phyloP scores from a whole-genome alignment of 192 early-diverging fungal genomes.

The Rhizophagus prolifer region DNA sequence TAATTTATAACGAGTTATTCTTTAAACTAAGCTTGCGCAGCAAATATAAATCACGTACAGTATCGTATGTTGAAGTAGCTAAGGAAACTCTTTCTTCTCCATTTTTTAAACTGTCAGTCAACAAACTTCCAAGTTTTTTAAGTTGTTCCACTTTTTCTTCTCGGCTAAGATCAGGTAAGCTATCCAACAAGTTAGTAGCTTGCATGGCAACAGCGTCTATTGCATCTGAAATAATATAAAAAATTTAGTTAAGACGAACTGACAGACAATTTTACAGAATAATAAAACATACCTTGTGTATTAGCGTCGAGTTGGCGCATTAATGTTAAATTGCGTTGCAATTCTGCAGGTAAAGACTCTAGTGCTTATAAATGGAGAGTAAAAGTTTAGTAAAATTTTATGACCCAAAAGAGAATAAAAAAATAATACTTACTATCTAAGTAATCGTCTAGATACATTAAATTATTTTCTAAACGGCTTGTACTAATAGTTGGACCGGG shows the following conservation, averaged over 20 bases:
- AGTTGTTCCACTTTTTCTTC: conserved; percentile 57
- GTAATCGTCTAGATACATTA: conserved; percentile 85
- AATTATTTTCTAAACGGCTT: conserved; percentile 36
- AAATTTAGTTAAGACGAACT: neutral
- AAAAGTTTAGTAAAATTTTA: neutral
- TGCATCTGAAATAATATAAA: conserved; percentile 50
- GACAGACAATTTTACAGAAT: neutral
- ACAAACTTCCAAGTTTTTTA: conserved; percentile 50
- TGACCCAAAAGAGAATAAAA: neutral
- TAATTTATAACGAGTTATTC: neutral
- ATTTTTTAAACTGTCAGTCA: conserved; percentile 78
- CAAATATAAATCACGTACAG: conserved; percentile 51
- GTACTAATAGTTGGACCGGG: neutral
- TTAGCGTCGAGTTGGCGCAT: conserved; percentile 91
- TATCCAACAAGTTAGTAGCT: conserved; percentile 72
- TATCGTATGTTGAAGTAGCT: conserved; percentile 91
- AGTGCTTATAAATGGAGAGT: conserved; percentile 47
- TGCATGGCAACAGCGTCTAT: conserved; percentile 65
- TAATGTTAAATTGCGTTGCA: conserved; percentile 85
- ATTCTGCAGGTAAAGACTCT: conserved; percentile 74
- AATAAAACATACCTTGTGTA: conserved; percentile 54
- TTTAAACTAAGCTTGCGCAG: neutral
- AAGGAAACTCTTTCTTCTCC: conserved; percentile 93
- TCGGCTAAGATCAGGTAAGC: conserved; percentile 51
- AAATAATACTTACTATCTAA: conserved; percentile 74